A percentile compares a stretch with the other conserved stretches of the same genome.
Conservation (phyloP, 805 yeast species). For the Yamadazyma olivae region DNA sequence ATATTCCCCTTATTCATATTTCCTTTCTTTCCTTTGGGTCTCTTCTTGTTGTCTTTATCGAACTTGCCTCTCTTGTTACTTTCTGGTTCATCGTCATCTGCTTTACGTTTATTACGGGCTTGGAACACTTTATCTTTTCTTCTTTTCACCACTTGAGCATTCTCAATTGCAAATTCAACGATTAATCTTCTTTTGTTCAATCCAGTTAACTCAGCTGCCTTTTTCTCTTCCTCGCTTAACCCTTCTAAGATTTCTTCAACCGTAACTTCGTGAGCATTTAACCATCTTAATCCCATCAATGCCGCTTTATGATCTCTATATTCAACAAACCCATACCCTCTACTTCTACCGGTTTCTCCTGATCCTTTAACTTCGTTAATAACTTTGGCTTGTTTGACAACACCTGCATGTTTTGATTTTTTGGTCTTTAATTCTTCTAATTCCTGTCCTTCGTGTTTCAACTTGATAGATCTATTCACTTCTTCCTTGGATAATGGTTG, state of each 20-base stretch:
- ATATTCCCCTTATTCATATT: constrained; percentile 3
- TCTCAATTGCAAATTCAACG: constrained; percentile 94
- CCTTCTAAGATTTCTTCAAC: constrained; percentile 68
- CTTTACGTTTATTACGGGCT: constrained; percentile 20
- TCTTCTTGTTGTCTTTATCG: constrained; percentile 11
- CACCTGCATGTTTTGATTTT: constrained; percentile 77
- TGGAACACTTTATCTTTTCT: constrained; percentile 64
- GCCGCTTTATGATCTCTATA: constrained; percentile 90
- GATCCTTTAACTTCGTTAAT: constrained; percentile 89
- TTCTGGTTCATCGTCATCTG: constrained; percentile 20
- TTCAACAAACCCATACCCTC: constrained; percentile 97
- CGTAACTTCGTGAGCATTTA: constrained; percentile 87
- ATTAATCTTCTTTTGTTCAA: constrained; percentile 69
- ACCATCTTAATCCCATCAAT: constrained; percentile 94
- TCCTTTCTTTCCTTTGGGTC: constrained; percentile 22
- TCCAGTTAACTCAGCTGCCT: constrained; percentile 51
- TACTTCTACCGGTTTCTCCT: constrained; percentile 82
- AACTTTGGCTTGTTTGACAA: constrained; percentile 90
- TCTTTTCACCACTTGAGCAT: constrained; percentile 89
- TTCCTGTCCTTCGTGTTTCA: constrained; percentile 46
- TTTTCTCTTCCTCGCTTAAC: constrained; percentile 64
- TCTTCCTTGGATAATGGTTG: constrained; percentile 91
- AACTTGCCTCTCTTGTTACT: constrained; percentile 17
- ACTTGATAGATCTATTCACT: constrained; percentile 70
- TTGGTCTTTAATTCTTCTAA: constrained; percentile 36